A percentile compares a stretch with the other conserved stretches of the same genome.
phyloP scores from a whole-genome alignment of 352 stramenopile species.

The Phytophthora hibernalis region DNA sequence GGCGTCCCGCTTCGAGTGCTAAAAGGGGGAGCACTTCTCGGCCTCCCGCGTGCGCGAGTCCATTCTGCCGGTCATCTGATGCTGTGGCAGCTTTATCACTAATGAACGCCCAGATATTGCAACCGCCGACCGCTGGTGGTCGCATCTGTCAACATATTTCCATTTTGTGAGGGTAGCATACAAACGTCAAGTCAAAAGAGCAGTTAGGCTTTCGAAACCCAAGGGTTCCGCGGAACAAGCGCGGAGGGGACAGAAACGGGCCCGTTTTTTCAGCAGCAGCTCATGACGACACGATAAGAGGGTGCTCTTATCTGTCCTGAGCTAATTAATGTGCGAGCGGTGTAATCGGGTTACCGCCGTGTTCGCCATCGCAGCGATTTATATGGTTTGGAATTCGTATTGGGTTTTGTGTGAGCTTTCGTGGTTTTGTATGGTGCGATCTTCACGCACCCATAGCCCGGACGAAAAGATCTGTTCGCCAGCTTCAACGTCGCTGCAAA shows the following conservation, averaged over 20 bases:
- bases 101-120: slow-evolving; percentile 20
- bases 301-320: not conserved
- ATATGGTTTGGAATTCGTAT: slow-evolving; percentile 5
- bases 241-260: slow-evolving; percentile 7
- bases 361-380: not conserved
- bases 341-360: too few relatives aligned
- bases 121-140: slow-evolving; percentile 31
- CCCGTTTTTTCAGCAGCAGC: not conserved
- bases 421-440: too few relatives aligned
- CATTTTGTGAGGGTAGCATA: slow-evolving; percentile 17
- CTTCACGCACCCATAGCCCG: slow-evolving; percentile 9
- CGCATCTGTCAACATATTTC: slow-evolving; percentile 34
- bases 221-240: slow-evolving; percentile 11
- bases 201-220: slow-evolving; percentile 17
- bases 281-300: slow-evolving; percentile 22
- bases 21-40: slow-evolving; percentile 37
- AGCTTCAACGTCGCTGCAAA: slow-evolving; percentile 22
- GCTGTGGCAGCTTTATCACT: slow-evolving; percentile 24
- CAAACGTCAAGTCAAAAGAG: slow-evolving; percentile 2
- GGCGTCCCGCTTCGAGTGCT: slow-evolving; percentile 14
- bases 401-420: slow-evolving; percentile 17
- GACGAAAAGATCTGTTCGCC: slow-evolving; percentile 10
- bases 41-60: slow-evolving; percentile 33
- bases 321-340: too few relatives aligned
- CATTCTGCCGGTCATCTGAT: slow-evolving; percentile 31